Evolutionary conservation across 306 rosid genomes (phyloP).

Genomic region (Quercus cerris): DNA sequence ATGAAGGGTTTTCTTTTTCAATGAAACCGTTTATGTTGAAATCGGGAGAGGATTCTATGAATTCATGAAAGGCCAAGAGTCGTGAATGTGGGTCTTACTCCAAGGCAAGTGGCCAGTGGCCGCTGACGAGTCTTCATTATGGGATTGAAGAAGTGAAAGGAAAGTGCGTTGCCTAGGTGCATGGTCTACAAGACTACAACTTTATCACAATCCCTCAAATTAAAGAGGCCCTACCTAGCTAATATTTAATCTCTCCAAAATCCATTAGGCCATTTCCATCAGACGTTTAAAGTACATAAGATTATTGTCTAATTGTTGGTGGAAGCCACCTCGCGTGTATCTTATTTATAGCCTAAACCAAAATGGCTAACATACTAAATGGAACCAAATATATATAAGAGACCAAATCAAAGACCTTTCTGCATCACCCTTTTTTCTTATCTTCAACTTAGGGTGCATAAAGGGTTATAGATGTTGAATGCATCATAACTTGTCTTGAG

Average conservation of each 20-base stretch:
- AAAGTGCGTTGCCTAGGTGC: slow-evolving; percentile 11
- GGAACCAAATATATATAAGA: slow-evolving; percentile 22
- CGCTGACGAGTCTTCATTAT: slow-evolving; percentile 30
- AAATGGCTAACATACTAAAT: slow-evolving; percentile 23
- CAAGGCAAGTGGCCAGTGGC: slow-evolving; percentile 14
- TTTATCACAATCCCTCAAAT: neutral
- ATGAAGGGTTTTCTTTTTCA: no score
- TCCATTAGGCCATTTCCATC: slow-evolving; percentile 21
- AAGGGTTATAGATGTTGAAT: slow-evolving; percentile 29
- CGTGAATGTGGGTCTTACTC: slow-evolving; percentile 33
- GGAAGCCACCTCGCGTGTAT: slow-evolving; percentile 36
- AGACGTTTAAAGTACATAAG: slow-evolving; percentile 42
- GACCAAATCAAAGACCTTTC: slow-evolving; percentile 47
- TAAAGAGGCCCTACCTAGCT: slow-evolving; percentile 38
- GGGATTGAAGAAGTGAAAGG: slow-evolving; percentile 28
- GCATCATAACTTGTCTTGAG: slow-evolving; percentile 38
- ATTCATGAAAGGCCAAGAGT: neutral
- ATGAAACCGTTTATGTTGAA: neutral
- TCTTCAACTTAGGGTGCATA: slow-evolving; percentile 35
- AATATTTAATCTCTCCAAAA: slow-evolving; percentile 33
- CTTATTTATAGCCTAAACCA: slow-evolving; percentile 22
- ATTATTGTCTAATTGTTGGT: slow-evolving; percentile 60
- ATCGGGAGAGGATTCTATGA: neutral
- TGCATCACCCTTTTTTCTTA: slow-evolving; percentile 16
- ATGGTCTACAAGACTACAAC: slow-evolving; percentile 8